Base-by-base conservation (phyloP, 2,329 filamentous ascomycete species). In the Lecanoromycetidae sp. region DNA sequence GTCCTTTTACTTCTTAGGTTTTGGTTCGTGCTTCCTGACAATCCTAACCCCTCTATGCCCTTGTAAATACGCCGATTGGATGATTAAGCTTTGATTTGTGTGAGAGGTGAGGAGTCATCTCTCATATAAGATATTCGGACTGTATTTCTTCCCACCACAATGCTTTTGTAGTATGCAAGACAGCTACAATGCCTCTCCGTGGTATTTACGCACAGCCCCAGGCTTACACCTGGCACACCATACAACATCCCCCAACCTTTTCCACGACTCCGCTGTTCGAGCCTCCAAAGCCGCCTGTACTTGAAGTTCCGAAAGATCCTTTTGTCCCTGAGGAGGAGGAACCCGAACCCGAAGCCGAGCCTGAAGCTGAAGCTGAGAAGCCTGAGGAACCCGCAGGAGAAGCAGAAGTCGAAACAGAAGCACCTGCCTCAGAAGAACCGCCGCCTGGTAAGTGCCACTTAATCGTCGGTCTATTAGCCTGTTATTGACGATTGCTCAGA, bases 251-350 rank as follows among this genome's bases (percentile, higher is more conserved):
- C 25, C 9, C 33, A 5, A 6, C 39, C 13, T 47, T 41, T 25
- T 22, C 37, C 20, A 17, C 15, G 8, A 15, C 20, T 15, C 45
- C 45, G 15, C 17, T 37, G 12, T 47, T 47, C 19, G 13, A 5
- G 1, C 40, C 49, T 7, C 49, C 49, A 29, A 35, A 27, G 17
- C 49, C 49, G 22, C 49, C 49, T 7, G 32, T 33, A n/a, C 23
- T 51, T 23, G 25, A 34, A n/a, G 13, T 37, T 7, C 49, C 49
- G 3, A 23, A 2, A 2, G 41, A 51, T 29, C 49, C 49, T 2
- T 51, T 38, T 15, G 1, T 3, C n/a, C 15, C 26, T 34, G 20
- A 34, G 3, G 17, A 29, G 10, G 34, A 50, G n/a, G n/a, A n/a
- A n/a, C n/a, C n/a, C n/a, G n/a, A n/a, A n/a, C n/a, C n/a, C n/a